phyloP scores from a whole-genome alignment of 2,329 filamentous ascomycete genomes.

The Fusarium sp. region DNA sequence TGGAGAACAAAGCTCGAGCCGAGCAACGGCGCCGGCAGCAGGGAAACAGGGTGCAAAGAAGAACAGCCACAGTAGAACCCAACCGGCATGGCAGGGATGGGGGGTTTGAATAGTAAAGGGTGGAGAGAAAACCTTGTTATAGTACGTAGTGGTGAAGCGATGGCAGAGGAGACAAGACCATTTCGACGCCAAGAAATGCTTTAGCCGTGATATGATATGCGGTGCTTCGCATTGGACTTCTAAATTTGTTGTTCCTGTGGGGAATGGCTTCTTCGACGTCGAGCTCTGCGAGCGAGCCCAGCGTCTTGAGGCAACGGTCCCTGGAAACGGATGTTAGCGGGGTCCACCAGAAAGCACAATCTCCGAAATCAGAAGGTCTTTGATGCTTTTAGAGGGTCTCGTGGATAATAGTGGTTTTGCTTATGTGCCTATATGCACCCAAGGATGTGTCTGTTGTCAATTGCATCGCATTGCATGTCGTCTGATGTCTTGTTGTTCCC shows the following conservation, averaged over 20 bases:
- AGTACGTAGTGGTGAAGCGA: slow-evolving; percentile 1
- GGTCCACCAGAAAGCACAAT: slow-evolving; percentile 18
- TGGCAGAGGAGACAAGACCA: slow-evolving; percentile 13
- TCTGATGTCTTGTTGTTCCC: background rate
- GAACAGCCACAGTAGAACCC: slow-evolving; percentile 31
- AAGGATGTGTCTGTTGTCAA: background rate
- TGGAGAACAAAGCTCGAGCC: slow-evolving; percentile 14
- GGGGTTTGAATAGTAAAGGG: slow-evolving; percentile 12
- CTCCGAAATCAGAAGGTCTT: slow-evolving; percentile 20
- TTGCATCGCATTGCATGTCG: background rate
- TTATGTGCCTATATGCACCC: background rate
- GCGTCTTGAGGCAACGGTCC: slow-evolving; percentile 15
- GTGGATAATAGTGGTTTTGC: background rate
- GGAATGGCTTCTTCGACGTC: slow-evolving; percentile 12
- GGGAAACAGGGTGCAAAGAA: slow-evolving; percentile 30
- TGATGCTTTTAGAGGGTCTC: background rate
- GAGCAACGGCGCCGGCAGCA: slow-evolving; percentile 29
- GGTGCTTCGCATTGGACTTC: slow-evolving; percentile 23
- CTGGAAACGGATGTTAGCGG: slow-evolving; percentile 9
- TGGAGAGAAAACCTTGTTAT: slow-evolving; percentile 9
- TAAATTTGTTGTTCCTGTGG: slow-evolving; percentile 18
- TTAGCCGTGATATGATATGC: slow-evolving; percentile 23
- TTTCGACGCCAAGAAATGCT: slow-evolving; percentile 32
- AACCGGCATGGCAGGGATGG: background rate
- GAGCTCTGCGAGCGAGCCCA: background rate